A percentile compares a stretch with the other conserved stretches of the same genome.
These are phyloP conservation scores for Fusarium citri DNA, from an alignment of 2,329 filamentous ascomycete genomes.

Conservation along the genomic window DNA sequence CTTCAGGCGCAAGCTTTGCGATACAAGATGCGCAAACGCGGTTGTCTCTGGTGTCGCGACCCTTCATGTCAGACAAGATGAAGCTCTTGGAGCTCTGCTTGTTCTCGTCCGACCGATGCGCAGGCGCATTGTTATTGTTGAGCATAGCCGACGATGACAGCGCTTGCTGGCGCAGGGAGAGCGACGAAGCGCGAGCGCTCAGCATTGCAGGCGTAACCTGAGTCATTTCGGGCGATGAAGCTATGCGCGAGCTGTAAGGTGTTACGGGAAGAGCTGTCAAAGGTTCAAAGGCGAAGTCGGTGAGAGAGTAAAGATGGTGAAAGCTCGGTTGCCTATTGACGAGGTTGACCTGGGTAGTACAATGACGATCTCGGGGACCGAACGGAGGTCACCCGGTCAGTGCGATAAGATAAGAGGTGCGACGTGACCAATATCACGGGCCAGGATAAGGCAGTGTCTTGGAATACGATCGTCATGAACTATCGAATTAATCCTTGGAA, in stretches of 20 bases:
- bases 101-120: slow-evolving; percentile 37
- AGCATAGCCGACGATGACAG: slow-evolving; percentile 44
- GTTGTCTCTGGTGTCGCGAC: slow-evolving; percentile 50
- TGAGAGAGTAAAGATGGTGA: not conserved
- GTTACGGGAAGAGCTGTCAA: not conserved
- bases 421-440: slow-evolving; percentile 19
- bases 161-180: slow-evolving; percentile 59
- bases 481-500: not conserved
- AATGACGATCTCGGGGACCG: slow-evolving; percentile 34
- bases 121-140: slow-evolving; percentile 44
- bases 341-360: slow-evolving; percentile 16
- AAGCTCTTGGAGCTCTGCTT: slow-evolving; percentile 57
- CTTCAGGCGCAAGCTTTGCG: slow-evolving; percentile 47
- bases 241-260: slow-evolving; percentile 16
- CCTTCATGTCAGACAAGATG: slow-evolving; percentile 57
- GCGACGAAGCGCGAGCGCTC: slow-evolving; percentile 57
- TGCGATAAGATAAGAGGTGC: slow-evolving; percentile 32
- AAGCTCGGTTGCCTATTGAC: slow-evolving; percentile 19
- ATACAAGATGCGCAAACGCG: slow-evolving; percentile 56
- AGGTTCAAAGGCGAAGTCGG: not conserved
- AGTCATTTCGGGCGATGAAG: slow-evolving; percentile 53
- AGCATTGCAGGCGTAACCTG: slow-evolving; percentile 59
- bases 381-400: slow-evolving; percentile 38
- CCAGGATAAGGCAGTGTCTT: slow-evolving; percentile 1
- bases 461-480: not conserved